Evolutionary conservation across 768 basidiomycete genomes (phyloP), one percentile per base, ranked within the genome.

Genomic region (Termitomyces sp.): DNA sequence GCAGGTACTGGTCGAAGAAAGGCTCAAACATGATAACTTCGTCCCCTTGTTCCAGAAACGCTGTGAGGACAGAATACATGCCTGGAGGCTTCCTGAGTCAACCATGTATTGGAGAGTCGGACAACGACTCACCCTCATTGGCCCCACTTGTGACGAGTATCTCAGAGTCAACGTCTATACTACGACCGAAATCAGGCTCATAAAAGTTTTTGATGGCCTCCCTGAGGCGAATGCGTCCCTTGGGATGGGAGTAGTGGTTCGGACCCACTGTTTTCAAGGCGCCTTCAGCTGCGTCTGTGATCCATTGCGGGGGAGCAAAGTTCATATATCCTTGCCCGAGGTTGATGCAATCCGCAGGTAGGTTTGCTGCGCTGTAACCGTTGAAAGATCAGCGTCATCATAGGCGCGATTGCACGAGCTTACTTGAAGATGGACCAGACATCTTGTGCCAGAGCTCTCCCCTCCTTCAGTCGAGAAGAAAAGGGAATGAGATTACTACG

Each of bases 21-120:
- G 95, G 96, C 72, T 98, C 97, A 66, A 98, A 95, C 83, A 98
- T 87, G 71, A 99, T 96, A 60, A 98, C 96, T 70, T 99, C 97
- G 66, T 98, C 97, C 3, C 89, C 96, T 37, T 82, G 79, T 59
- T 98, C 88, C 39, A 97, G 72, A 74, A 96, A 98, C 0, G 97
- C 97, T 11, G 86, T 83, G 64, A 96, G 91, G 51, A 94, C 91
- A 50, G 95, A 84, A 70, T 96, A 98, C 79, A 94, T 90, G 25
- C 96, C 95, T 94, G 69, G 46, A 19, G 28, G 27, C 23, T 16
- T 14, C 14, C 41, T 52, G 25, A 59, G 47, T 39, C 27, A 11
- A 37, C 25, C 47, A 16, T 17, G 44, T 27, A 9, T 40, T 45
- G 27, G 28, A 35, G 12, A n/a, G 40, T 23, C 10, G 23, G 59